Base-by-base conservation (phyloP, 345 rosid species). In the Limnanthes douglasii region DNA sequence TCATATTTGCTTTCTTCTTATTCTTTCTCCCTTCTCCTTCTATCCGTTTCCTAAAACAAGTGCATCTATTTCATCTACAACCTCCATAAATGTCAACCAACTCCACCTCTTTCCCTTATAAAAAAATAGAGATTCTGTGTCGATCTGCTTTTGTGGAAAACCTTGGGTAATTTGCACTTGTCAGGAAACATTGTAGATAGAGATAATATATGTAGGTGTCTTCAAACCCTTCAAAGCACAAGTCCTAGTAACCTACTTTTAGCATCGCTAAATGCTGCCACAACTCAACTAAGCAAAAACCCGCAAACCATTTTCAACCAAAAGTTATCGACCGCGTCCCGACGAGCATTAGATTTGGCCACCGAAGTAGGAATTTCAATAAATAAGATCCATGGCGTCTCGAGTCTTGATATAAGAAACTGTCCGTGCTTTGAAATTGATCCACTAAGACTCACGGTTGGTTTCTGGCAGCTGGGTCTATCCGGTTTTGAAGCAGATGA, bases 201-300 rank as follows among this genome's bases (percentile, higher is more conserved):
- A 38, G 82, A 65, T 5, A 60, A 54, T 34, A 57, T 73, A 37
- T 54, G 64, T 18, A 55, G 58, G 45, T 54, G 60, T 59, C 78
- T 70, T 42, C 78, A 66, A 41, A 66, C 57, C 6, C 73, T 70
- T 29, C 70, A 56, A 55, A 70, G 65, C 52, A 39, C 70, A 12
- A 70, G 78, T 44, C 78, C 78, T 10, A 68, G 69, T 53, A 60
- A 64, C 50, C 59, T 62, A 46, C 74, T 74, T 52, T 56, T 73
- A 46, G 73, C 76, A 41, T 73, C 82, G 1, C 43, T 73, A 33
- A 76, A 73, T 60, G 76, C 82, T 34, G 68, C 82, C 36, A 65
- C 73, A 60, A 70, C 70, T 34, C 76, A 73, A 26, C 53, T 73
- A 25, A 57, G 49, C 41, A 64, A 66, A 57, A 60, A 57, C 24